These are phyloP conservation scores for Diaporthe humulicola DNA, from an alignment of 2,329 filamentous ascomycete genomes.

Conservation along the genomic window DNA sequence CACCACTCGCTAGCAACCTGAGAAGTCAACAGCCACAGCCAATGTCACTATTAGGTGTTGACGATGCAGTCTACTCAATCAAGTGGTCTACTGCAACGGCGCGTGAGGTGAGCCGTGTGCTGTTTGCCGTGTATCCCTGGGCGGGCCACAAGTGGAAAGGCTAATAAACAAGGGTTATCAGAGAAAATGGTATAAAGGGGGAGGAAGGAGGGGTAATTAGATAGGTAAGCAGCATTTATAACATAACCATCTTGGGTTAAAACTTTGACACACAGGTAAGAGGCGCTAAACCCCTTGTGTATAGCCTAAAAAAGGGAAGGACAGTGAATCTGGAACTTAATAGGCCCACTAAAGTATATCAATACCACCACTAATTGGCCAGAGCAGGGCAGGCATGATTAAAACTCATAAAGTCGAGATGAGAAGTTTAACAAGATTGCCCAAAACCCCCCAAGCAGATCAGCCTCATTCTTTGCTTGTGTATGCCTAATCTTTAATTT, in stretches of 20 bases:
- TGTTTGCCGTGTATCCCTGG: background rate
- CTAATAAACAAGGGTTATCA: conserved; percentile 11
- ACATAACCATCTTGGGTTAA: background rate
- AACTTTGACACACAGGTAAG: background rate
- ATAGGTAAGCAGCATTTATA: conserved; percentile 8
- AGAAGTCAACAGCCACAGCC: background rate
- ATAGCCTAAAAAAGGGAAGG: background rate
- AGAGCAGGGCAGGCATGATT: background rate
- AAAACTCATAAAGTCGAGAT: background rate
- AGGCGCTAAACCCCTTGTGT: background rate
- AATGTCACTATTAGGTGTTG: background rate
- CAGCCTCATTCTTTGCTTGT: too few relatives aligned
- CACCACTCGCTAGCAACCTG: too few relatives aligned
- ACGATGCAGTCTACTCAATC: background rate
- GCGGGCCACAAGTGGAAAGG: background rate
- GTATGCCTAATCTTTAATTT: background rate
- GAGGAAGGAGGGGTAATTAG: conserved; percentile 7
- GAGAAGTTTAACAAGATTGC: background rate
- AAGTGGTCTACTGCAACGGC: background rate
- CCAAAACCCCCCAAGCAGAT: background rate
- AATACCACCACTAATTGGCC: background rate
- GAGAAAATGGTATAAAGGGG: background rate
- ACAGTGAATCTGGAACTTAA: background rate
- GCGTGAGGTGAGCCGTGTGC: background rate
- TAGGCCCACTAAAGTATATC: background rate